A percentile compares a stretch with the other conserved stretches of the same genome.
Conservation (phyloP, 495 filamentous ascomycete genomes). For the Hapsidospora chrysogenum region DNA sequence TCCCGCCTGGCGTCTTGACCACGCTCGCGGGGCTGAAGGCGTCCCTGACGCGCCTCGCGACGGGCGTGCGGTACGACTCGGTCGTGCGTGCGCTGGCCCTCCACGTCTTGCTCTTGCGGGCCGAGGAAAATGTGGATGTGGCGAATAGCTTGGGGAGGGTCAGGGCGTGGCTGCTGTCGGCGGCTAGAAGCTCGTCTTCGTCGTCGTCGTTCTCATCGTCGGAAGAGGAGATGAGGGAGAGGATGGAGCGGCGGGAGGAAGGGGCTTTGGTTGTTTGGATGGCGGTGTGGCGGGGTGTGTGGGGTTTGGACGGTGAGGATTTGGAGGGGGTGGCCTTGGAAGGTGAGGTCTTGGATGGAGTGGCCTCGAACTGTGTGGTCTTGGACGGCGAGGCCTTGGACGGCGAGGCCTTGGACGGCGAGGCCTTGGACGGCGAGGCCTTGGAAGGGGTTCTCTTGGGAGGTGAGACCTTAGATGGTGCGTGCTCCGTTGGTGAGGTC, state of each 20-base stretch:
- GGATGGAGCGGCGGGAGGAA: constrained; percentile 1
- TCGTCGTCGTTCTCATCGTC: constrained; percentile 2
- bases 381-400: too few species aligned
- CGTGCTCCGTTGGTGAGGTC: too few species aligned
- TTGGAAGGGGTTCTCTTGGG: too few species aligned
- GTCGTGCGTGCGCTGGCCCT: background rate
- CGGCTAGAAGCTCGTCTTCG: constrained; percentile 2
- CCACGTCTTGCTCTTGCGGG: background rate
- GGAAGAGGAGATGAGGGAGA: constrained; percentile 1
- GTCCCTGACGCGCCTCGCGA: background rate
- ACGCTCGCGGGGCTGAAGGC: constrained; percentile 2
- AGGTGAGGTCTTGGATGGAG: too few species aligned
- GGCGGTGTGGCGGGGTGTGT: background rate
- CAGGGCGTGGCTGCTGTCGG: too few species aligned
- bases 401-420: too few species aligned
- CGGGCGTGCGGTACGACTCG: constrained; percentile 2
- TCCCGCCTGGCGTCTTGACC: constrained; percentile 24
- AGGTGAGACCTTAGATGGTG: too few species aligned
- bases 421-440: too few species aligned
- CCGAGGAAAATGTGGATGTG: background rate
- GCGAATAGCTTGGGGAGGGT: background rate
- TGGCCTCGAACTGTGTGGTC: too few species aligned
- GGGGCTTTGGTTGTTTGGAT: background rate
- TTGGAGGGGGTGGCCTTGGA: too few species aligned
- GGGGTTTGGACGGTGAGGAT: background rate